These are phyloP conservation scores for Fusarium tanahbumbuense DNA, from an alignment of 2,329 filamentous ascomycete species.

Conservation along the genomic window DNA sequence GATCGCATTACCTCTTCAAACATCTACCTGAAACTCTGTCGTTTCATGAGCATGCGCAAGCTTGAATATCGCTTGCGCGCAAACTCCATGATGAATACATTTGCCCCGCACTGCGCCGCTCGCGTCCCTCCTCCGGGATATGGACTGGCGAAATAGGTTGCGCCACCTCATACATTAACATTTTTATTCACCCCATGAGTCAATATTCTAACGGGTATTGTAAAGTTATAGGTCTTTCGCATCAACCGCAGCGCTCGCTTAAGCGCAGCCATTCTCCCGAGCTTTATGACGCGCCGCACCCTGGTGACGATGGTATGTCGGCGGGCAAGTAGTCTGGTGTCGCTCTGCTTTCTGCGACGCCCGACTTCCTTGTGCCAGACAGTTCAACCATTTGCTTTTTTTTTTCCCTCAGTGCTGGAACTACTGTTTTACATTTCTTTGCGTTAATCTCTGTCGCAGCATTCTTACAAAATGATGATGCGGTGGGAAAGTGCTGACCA, in stretches of 20 bases:
- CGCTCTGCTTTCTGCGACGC: slow-evolving; percentile 49
- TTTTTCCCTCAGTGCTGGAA: slow-evolving; percentile 12
- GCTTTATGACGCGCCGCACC: slow-evolving; percentile 61
- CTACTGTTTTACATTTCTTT: slow-evolving; percentile 48
- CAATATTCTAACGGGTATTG: slow-evolving; percentile 44
- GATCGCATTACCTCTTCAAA: slow-evolving; percentile 29
- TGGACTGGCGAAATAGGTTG: slow-evolving; percentile 9
- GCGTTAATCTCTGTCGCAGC: slow-evolving; percentile 46
- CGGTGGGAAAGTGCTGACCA: slow-evolving; percentile 38
- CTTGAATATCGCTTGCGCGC: slow-evolving; percentile 12
- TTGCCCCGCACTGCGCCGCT: slow-evolving; percentile 30
- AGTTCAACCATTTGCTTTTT: slow-evolving; percentile 24
- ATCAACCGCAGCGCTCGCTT: slow-evolving; percentile 71
- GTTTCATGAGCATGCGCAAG: not conserved
- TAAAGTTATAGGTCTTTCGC: slow-evolving; percentile 58
- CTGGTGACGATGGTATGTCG: slow-evolving; percentile 81
- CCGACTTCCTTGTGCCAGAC: slow-evolving; percentile 33
- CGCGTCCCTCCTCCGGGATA: slow-evolving; percentile 7
- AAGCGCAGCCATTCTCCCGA: slow-evolving; percentile 86
- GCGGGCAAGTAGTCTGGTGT: slow-evolving; percentile 52
- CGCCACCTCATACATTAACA: slow-evolving; percentile 14
- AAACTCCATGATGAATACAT: slow-evolving; percentile 29
- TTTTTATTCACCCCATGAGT: slow-evolving; percentile 1
- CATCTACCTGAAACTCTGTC: slow-evolving; percentile 16
- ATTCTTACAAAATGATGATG: not conserved